phyloP scores from a whole-genome alignment of 2,329 filamentous ascomycete genomes.

The Aspergillus oerlinghausenensis region DNA sequence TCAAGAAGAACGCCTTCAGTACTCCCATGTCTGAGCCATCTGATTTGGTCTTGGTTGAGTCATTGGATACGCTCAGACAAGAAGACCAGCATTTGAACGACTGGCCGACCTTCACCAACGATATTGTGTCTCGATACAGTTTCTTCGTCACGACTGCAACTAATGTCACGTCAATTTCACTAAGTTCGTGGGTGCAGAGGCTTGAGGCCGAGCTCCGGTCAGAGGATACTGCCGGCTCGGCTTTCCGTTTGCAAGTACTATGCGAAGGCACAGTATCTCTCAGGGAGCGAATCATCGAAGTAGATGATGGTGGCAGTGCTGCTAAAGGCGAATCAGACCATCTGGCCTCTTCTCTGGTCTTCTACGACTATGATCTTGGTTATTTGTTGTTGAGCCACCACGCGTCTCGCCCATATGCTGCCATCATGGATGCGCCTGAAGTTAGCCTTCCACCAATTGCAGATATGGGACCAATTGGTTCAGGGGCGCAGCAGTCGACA shows the following conservation, averaged over 20 bases:
- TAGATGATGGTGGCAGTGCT: constrained; percentile 24
- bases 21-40: constrained; percentile 39
- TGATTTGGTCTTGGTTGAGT: constrained; percentile 43
- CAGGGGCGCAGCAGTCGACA: constrained; percentile 16
- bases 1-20: constrained; percentile 37
- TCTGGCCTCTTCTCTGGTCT: constrained; percentile 47
- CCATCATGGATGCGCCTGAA: constrained; percentile 47
- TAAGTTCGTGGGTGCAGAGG: constrained; percentile 53
- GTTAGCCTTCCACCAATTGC: constrained; percentile 24
- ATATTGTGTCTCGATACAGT: constrained; percentile 52
- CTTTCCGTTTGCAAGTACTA: constrained; percentile 54
- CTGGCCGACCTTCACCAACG: constrained; percentile 54
- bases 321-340: constrained; percentile 25
- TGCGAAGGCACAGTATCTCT: constrained; percentile 48
- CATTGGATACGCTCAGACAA: constrained; percentile 37
- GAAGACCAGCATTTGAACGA: constrained; percentile 21
- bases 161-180: constrained; percentile 52
- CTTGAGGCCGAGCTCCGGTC: constrained; percentile 55
- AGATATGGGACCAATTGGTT: constrained; percentile 23
- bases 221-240: constrained; percentile 48
- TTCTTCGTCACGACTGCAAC: constrained; percentile 55
- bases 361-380: constrained; percentile 54
- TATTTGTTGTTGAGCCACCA: constrained; percentile 53
- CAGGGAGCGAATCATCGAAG: constrained; percentile 46
- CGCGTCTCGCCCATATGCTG: constrained; percentile 47